A percentile compares a stretch with the other conserved stretches of the same genome.
These are phyloP conservation scores for Seminavis robusta DNA, from an alignment of 108 stramenopile genomes.

Conservation along the genomic window DNA sequence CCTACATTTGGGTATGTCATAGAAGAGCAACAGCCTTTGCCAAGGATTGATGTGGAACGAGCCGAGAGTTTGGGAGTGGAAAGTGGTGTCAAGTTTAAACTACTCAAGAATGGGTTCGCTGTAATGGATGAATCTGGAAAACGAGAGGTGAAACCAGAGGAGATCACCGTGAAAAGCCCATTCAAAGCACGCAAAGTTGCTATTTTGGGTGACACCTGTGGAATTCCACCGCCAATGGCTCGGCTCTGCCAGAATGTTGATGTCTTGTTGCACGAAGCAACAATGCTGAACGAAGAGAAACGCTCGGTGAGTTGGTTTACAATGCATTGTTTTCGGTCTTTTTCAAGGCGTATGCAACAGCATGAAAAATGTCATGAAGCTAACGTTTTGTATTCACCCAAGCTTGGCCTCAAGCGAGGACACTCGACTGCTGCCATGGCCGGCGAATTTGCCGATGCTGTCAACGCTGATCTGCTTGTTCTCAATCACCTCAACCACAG, in stretches of 20 bases:
- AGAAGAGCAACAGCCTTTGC: slow-evolving; percentile 58
- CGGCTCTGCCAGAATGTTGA: slow-evolving; percentile 63
- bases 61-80: slow-evolving; percentile 57
- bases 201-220: slow-evolving; percentile 65
- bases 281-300: slow-evolving; percentile 51
- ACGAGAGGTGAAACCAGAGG: slow-evolving; percentile 44
- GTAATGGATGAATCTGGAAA: slow-evolving; percentile 60
- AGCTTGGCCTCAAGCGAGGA: too few relatives aligned
- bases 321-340: background rate
- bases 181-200: slow-evolving; percentile 61
- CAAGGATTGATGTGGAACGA: slow-evolving; percentile 60
- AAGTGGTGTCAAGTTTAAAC: slow-evolving; percentile 58
- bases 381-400: background rate
- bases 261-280: slow-evolving; percentile 88
- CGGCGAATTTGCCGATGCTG: slow-evolving; percentile 42
- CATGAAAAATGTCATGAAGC: background rate
- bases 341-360: background rate
- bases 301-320: slow-evolving; percentile 12
- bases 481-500: slow-evolving; percentile 66
- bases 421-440: slow-evolving; percentile 80
- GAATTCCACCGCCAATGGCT: slow-evolving; percentile 53
- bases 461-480: slow-evolving; percentile 51
- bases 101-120: slow-evolving; percentile 65
- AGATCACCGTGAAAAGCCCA: slow-evolving; percentile 37
- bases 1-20: slow-evolving; percentile 80